These are phyloP conservation scores for Omphalotus olearius DNA, from an alignment of 1,284 basidiomycete genomes.

Conservation along the genomic window DNA sequence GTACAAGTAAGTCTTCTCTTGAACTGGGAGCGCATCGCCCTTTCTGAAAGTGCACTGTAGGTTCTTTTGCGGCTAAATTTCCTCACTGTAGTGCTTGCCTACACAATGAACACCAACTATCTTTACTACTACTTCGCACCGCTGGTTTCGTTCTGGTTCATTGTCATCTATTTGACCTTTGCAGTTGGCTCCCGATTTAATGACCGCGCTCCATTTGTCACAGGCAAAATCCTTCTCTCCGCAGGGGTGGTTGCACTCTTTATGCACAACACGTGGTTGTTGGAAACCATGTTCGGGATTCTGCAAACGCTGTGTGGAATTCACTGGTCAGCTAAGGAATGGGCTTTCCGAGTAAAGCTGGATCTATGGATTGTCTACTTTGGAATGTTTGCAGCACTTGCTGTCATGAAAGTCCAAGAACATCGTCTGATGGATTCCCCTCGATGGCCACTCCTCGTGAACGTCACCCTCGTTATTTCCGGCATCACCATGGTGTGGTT, in stretches of 20 bases:
- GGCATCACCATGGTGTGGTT: conserved; percentile 66
- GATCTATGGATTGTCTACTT: conserved; percentile 86
- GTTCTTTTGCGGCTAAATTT: conserved; percentile 81
- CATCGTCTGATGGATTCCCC: conserved; percentile 65
- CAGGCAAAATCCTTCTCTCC: conserved; percentile 67
- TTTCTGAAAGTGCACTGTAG: conserved; percentile 29
- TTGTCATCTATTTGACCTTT: conserved; percentile 83
- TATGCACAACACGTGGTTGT: conserved; percentile 60
- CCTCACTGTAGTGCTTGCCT: conserved; percentile 76
- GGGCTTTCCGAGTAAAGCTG: conserved; percentile 82
- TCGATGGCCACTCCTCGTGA: conserved; percentile 56
- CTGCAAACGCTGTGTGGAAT: conserved; percentile 68
- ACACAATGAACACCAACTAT: conserved; percentile 89
- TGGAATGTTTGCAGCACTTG: conserved; percentile 78
- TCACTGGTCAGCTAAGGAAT: conserved; percentile 80
- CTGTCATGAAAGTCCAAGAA: conserved; percentile 74
- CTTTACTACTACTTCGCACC: conserved; percentile 87
- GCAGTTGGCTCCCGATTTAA: conserved; percentile 70
- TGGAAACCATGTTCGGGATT: conserved; percentile 61
- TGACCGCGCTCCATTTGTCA: conserved; percentile 60
- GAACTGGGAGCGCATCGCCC: conserved; percentile 1
- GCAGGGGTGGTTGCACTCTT: conserved; percentile 60
- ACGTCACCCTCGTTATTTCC: conserved; percentile 44
- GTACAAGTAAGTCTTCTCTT: conserved; percentile 44
- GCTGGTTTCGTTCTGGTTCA: conserved; percentile 79